Base-by-base conservation (phyloP, 1,284 basidiomycete genomes). In the Serendipita sp. region DNA sequence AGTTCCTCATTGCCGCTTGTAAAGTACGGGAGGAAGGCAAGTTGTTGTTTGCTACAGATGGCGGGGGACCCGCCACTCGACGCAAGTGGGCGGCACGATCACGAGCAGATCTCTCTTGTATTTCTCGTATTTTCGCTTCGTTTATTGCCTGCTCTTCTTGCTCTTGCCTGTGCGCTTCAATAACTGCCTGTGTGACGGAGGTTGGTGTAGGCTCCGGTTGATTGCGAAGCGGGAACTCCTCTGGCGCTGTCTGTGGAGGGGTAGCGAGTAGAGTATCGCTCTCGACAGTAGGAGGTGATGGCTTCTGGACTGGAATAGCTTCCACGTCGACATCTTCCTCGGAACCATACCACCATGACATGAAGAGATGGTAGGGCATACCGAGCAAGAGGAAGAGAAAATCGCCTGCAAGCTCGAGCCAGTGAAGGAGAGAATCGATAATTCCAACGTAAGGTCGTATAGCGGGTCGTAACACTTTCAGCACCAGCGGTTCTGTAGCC, bases 401-500 rank as follows among this genome's bases (percentile, higher is more conserved):
- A 70, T 88, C 87, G 30, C 84, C 83, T 49, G 83, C 68, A 70
- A 82, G 80, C 61, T 79, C 75, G 22, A 76, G 72, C 17, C 83
- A 66, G 61, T 86, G 82, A 30, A 88, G 73, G 30, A 79, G 63
- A 30, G 79, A 74, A 68, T 89, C 87, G 35, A 89, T 71, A 0
- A 82, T 78, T 3, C 75, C 67, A 6, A 79, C 77, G 66, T 89
- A 84, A 10, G 87, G 87, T 69, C 83, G 85, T 67, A 88, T 70
- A 60, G 85, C 69, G 38, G 85, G 86, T 15, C 87, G 84, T 41
- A 90, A 77, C 64, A 87, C 72, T 71, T 89, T 84, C 38, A 89
- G 75, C 69, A 81, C 89, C 43, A 89, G 78, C 3, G 87, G 88
- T 72, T 90, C 87, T 32, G 88, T 85, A 38, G 87, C 87, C 88